Evolutionary conservation across 2,329 filamentous ascomycete genomes (phyloP).

Genomic region (Botrytis medusae): DNA sequence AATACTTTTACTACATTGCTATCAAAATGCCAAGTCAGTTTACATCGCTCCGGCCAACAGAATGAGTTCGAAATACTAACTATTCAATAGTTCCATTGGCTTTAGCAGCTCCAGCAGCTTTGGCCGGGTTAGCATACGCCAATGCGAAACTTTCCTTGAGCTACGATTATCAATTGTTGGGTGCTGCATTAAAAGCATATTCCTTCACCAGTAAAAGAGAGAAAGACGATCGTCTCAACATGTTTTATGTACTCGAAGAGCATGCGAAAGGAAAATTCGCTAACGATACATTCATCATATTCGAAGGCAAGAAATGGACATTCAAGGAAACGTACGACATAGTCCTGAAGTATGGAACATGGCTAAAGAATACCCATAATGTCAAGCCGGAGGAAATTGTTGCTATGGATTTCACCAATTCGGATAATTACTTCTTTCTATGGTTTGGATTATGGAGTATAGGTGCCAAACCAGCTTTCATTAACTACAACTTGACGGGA

Average conservation of each 20-base stretch:
- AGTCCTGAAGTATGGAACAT: slow-evolving; percentile 70
- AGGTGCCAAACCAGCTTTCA: slow-evolving; percentile 78
- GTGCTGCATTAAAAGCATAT: slow-evolving; percentile 49
- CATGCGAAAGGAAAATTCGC: slow-evolving; percentile 56
- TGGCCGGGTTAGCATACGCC: slow-evolving; percentile 71
- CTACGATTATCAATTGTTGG: slow-evolving; percentile 65
- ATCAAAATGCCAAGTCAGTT: slow-evolving; percentile 34
- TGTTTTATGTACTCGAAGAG: slow-evolving; percentile 74
- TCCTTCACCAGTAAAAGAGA: slow-evolving; percentile 49
- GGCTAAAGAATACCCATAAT: slow-evolving; percentile 64
- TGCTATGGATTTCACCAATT: slow-evolving; percentile 79
- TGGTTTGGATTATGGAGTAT: slow-evolving; percentile 78
- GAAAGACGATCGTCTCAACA: slow-evolving; percentile 60
- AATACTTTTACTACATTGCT: neutral
- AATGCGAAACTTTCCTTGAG: slow-evolving; percentile 68
- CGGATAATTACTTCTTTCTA: slow-evolving; percentile 72
- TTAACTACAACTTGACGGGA: slow-evolving; percentile 81
- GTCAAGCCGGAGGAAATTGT: slow-evolving; percentile 74
- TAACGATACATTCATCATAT: slow-evolving; percentile 62
- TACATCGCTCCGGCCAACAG: neutral
- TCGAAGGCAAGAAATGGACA: slow-evolving; percentile 67
- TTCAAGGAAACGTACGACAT: slow-evolving; percentile 74
- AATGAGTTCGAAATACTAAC: neutral
- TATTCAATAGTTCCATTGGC: slow-evolving; percentile 50
- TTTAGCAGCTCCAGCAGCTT: slow-evolving; percentile 59